Evolutionary conservation across 176 grass and related monocot species (phyloP), one percentile per base, ranked within the genome.

Genomic region (Eleusine coracana): DNA sequence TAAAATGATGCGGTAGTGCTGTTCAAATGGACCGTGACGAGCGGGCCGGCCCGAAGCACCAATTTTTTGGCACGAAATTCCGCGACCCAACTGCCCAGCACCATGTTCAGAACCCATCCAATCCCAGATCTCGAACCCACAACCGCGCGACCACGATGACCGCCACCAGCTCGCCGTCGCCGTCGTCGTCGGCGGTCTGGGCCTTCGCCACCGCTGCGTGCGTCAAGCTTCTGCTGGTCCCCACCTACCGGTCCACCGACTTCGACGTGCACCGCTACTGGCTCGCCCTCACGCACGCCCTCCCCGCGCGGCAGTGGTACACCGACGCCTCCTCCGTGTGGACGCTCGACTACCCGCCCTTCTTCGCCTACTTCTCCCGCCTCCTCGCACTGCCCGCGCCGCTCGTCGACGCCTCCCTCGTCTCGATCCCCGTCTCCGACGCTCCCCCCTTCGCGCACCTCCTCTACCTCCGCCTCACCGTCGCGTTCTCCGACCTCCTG

Each of bases 251-350:
- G 21, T 94, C 92, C 92, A 97, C 95, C 27, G 95, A 97, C 50
- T 92, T 97, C 74, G 95, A 97, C 73, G 95, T 97, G 10, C 95
- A 97, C 63, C 95, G 95, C 37, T 89, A 97, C 78, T 97, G 95
- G 92, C 86, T 92, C 37, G 92, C 92, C 60, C 88, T 97, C 48
- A 94, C 92, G 58, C 84, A 89, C 78, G 74, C 88, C 46, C 90
- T 94, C 50, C 95, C 90, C 10, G 41, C 84, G 56, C 54, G 54
- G 64, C 88, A 84, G 68, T 97, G 95, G 95, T 97, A 97, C 78
- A 81, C 89, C 81, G 95, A 97, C 71, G 37, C 34, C 68, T 97
- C 95, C 66, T 90, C 86, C 62, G 45, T 85, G 80, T 94, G 92
- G 88, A 91, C 90, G 68, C 92, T 97, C 75, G 92, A 97, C 54